Conservation (phyloP, 73 alveolate genomes). For the Tetrahymena thermophila region DNA sequence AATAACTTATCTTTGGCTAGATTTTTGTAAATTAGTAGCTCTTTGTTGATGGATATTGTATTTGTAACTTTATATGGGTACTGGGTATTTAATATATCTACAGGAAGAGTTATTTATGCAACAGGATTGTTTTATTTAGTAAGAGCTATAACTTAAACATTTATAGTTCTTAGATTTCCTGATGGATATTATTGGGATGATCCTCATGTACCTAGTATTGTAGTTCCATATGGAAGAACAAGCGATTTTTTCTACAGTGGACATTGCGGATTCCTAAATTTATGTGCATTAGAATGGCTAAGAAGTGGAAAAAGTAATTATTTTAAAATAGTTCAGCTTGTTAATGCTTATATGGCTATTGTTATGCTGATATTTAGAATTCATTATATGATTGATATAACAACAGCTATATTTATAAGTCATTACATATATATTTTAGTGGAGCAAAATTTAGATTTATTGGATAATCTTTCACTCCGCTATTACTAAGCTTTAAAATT, state of each 20-base stretch:
- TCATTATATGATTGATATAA: constrained; percentile 72
- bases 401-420: constrained; percentile 60
- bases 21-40: not conserved
- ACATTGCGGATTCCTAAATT: constrained; percentile 66
- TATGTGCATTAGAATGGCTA: constrained; percentile 51
- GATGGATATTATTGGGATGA: constrained; percentile 62
- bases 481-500: not conserved
- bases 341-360: constrained; percentile 34
- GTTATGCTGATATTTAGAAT: constrained; percentile 59
- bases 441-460: not conserved
- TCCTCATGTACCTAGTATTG: constrained; percentile 76
- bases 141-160: constrained; percentile 15
- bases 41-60: constrained; percentile 56
- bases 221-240: constrained; percentile 69
- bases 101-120: constrained; percentile 51
- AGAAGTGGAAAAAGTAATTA: constrained; percentile 19
- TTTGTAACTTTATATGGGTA: constrained; percentile 13
- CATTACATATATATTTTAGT: constrained; percentile 63
- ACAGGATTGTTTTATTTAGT: constrained; percentile 36
- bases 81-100: constrained; percentile 33
- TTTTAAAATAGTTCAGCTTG: constrained; percentile 22
- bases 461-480: not conserved
- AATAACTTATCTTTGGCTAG: not conserved
- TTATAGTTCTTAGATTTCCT: constrained; percentile 34
- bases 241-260: constrained; percentile 85